Evolutionary conservation across 257 asterid genomes (phyloP).

Genomic region (Lantana camara): DNA sequence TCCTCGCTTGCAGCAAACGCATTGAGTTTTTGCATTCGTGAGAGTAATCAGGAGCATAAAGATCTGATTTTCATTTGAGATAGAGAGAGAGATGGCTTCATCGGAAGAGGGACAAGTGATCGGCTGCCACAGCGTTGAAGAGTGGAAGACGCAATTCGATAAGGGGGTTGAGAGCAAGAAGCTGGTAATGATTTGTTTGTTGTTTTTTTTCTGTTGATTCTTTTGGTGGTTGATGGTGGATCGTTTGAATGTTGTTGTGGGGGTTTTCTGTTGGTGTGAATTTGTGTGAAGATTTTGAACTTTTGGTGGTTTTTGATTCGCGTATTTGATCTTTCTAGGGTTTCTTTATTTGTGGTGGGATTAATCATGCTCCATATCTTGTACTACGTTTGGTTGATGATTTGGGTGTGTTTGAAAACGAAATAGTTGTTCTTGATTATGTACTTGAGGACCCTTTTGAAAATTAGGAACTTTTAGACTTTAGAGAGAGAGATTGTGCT

Average conservation of each 20-base stretch:
- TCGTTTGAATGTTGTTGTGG: neutral
- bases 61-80: neutral
- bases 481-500: too few species aligned
- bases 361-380: too few species aligned
- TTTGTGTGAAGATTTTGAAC: too few species aligned
- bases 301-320: too few species aligned
- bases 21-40: neutral
- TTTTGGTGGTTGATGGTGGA: neutral
- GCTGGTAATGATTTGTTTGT: constrained; percentile 46
- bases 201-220: neutral
- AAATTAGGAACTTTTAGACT: too few species aligned
- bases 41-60: neutral
- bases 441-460: too few species aligned
- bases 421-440: too few species aligned
- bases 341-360: neutral
- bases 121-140: constrained; percentile 59
- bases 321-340: too few species aligned
- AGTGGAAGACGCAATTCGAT: constrained; percentile 42
- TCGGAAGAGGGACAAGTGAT: constrained; percentile 76
- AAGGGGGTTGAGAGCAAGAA: constrained; percentile 51
- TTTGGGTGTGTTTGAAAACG: too few species aligned
- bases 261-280: neutral
- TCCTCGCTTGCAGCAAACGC: constrained; percentile 22
- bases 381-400: too few species aligned
- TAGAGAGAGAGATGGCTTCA: constrained; percentile 42